Percentiles rank a stretch among this genome's conserved stretches.
These are phyloP conservation scores for Diaporthe vexans DNA, from an alignment of 2,329 filamentous ascomycete genomes.

Conservation along the genomic window DNA sequence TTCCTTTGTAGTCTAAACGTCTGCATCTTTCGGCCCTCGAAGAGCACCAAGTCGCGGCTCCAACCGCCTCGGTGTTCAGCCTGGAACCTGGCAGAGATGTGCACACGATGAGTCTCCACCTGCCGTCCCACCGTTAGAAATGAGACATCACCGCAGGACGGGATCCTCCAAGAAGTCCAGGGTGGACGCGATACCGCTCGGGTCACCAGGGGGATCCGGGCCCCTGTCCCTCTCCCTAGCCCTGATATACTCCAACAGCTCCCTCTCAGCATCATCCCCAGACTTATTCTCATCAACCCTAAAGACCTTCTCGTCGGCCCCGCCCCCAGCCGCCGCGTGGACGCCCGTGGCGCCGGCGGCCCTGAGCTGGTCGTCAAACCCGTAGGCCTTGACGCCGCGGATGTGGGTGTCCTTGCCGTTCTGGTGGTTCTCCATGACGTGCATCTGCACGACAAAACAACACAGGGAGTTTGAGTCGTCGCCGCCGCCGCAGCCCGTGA, in stretches of 20 bases:
- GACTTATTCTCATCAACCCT: slow-evolving; percentile 50
- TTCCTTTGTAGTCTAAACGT: not conserved
- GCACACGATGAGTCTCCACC: not conserved
- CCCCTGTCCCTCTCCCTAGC: slow-evolving; percentile 45
- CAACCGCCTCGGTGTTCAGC: not conserved
- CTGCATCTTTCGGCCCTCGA: not conserved
- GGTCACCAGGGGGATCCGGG: slow-evolving; percentile 7
- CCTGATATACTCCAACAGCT: slow-evolving; percentile 50
- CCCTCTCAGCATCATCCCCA: slow-evolving; percentile 52
- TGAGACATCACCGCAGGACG: slow-evolving; percentile 22
- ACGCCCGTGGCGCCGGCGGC: slow-evolving; percentile 50
- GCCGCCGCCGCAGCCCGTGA: slow-evolving; percentile 67
- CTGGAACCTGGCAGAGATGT: no score
- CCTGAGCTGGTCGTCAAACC: slow-evolving; percentile 65
- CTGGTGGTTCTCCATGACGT: slow-evolving; percentile 96
- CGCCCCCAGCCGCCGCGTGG: not conserved
- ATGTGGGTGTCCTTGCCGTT: slow-evolving; percentile 99
- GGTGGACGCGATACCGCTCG: slow-evolving; percentile 41
- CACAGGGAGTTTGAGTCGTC: slow-evolving; percentile 81
- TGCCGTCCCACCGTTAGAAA: not conserved
- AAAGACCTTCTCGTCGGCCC: slow-evolving; percentile 52
- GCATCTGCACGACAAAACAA: slow-evolving; percentile 90
- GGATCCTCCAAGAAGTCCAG: slow-evolving; percentile 43
- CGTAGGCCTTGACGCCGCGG: slow-evolving; percentile 89
- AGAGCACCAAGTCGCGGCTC: not conserved